Conservation (phyloP, 306 rosid species). For the Lagenaria siceraria region DNA sequence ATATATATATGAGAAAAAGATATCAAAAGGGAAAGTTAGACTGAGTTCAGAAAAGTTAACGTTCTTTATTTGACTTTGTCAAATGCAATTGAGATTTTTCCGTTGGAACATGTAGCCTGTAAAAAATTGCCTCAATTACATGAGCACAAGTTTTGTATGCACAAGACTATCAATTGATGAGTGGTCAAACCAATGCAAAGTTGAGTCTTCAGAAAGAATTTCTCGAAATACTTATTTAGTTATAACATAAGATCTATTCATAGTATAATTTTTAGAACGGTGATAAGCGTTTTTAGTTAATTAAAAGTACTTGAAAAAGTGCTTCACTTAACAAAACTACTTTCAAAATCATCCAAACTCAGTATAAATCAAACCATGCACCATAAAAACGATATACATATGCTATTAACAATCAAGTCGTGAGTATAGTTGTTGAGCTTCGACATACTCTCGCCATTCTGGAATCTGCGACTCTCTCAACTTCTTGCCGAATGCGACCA, state of each 20-base stretch:
- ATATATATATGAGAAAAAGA: background rate
- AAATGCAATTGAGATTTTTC: background rate
- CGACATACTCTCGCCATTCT: constrained; percentile 74
- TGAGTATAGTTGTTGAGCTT: background rate
- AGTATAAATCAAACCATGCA: background rate
- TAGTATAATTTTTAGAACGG: background rate
- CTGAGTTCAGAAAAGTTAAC: background rate
- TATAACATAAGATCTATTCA: background rate
- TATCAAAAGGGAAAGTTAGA: background rate
- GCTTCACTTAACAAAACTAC: background rate
- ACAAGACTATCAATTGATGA: background rate
- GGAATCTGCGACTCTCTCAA: constrained; percentile 69
- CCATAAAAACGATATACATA: background rate
- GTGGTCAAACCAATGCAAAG: background rate
- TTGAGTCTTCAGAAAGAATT: background rate
- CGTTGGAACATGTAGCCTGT: background rate
- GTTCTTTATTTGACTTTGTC: background rate
- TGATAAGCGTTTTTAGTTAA: background rate
- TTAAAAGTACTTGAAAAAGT: background rate
- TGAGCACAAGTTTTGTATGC: background rate
- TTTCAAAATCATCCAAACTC: background rate
- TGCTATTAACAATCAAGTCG: background rate
- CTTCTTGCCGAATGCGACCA: constrained; percentile 86
- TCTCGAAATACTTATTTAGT: background rate
- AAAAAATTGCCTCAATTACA: background rate